Conservation (phyloP, 139 green algal species). For the Chlamydomonas applanata region DNA sequence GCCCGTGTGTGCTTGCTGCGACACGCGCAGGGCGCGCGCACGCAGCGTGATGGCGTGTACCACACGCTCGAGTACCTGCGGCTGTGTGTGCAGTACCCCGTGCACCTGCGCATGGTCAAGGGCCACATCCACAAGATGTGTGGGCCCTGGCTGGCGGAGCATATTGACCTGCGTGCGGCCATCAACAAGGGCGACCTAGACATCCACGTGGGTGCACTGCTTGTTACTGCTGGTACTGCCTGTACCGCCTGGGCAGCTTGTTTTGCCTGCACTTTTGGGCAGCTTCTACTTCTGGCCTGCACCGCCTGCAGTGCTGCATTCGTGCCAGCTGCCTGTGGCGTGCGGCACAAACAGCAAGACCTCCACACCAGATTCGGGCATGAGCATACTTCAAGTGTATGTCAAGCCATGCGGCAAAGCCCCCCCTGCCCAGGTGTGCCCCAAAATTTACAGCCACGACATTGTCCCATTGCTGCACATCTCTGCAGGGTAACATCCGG, state of each 20-base stretch:
- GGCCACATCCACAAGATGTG: conserved; percentile 61
- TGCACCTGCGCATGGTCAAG: conserved; percentile 82
- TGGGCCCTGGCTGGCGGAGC: conserved; percentile 82
- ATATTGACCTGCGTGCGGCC: conserved; percentile 79
- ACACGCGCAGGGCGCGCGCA: conserved; percentile 18
- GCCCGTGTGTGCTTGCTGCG: conserved; percentile 8
- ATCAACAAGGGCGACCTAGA: conserved; percentile 51
- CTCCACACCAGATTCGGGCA: no score
- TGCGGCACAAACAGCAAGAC: no score
- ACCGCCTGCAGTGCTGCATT: no score
- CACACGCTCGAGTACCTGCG: conserved; percentile 88
- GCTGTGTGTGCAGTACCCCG: conserved; percentile 63
- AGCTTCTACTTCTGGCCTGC: no score
- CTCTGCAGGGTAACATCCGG: conserved; percentile 1
- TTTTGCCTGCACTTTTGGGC: no score
- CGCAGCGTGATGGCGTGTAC: conserved; percentile 36
- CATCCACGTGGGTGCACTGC: conserved; percentile 15
- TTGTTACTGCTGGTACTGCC: no score
- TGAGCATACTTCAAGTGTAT: no score
- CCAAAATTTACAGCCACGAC: no score
- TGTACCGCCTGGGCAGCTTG: no score
- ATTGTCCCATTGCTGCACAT: background rate
- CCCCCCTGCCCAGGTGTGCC: no score
- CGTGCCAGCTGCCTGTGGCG: no score
- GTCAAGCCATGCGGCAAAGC: no score